Percentiles rank a stretch among this genome's conserved stretches.
Conservation (phyloP, 352 stramenopile genomes). For the Phytophthora cryptogea region DNA sequence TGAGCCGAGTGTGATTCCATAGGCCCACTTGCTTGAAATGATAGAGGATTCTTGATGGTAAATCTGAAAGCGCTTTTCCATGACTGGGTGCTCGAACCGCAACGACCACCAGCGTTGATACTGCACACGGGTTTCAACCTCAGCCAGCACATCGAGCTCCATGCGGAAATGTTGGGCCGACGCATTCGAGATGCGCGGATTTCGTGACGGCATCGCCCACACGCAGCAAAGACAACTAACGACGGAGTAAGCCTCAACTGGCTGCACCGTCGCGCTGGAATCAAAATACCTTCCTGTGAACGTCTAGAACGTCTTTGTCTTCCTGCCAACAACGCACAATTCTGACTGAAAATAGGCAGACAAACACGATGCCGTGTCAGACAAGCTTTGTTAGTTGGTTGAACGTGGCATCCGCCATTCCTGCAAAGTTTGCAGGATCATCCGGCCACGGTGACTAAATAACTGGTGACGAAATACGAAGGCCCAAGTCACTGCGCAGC, state of each 20-base stretch:
- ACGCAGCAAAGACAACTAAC: constrained; percentile 1
- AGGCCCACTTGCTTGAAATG: constrained; percentile 39
- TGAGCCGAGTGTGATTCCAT: constrained; percentile 32
- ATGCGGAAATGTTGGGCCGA: constrained; percentile 48
- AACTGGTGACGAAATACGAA: constrained; percentile 26
- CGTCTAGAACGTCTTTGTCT: constrained; percentile 9
- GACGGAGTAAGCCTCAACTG: neutral
- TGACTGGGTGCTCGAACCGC: constrained; percentile 43
- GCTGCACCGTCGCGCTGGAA: constrained; percentile 3
- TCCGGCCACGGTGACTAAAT: constrained; percentile 26
- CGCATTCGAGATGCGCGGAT: constrained; percentile 46
- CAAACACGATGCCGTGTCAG: constrained; percentile 4
- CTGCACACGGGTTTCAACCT: constrained; percentile 41
- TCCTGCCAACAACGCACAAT: constrained; percentile 3
- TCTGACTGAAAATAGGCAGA: constrained; percentile 24
- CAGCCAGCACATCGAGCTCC: constrained; percentile 54
- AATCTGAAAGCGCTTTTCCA: constrained; percentile 62
- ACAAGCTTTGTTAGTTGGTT: constrained; percentile 27
- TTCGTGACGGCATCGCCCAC: constrained; percentile 13
- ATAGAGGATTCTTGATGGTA: constrained; percentile 64
- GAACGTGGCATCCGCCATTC: neutral
- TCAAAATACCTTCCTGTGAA: constrained; percentile 16
- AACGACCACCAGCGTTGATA: constrained; percentile 48
- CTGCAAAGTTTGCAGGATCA: neutral
- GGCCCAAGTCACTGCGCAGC: neutral